A percentile compares a stretch with the other conserved stretches of the same genome.
phyloP scores from a whole-genome alignment of 2,329 filamentous ascomycete genomes.

The Diaporthe eres region DNA sequence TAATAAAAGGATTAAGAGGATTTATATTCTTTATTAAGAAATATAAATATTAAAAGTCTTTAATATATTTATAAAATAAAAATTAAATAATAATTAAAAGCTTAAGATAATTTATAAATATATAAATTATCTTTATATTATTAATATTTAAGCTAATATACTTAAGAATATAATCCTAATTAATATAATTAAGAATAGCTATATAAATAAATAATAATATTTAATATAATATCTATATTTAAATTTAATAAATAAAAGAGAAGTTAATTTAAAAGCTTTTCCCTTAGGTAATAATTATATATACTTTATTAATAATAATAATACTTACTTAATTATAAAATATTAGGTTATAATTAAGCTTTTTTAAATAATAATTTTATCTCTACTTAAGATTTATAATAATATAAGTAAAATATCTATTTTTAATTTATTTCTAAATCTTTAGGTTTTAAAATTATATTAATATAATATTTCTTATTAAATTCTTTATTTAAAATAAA shows the following conservation, averaged over 20 bases:
- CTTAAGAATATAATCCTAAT: no score
- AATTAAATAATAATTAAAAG: no score
- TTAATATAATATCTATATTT: no score
- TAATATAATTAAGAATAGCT: no score
- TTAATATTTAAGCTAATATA: no score
- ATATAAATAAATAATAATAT: no score
- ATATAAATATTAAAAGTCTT: no score
- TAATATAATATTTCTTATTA: neutral
- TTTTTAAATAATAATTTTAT: neutral
- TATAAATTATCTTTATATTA: no score
- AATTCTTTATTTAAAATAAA: neutral
- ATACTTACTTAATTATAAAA: neutral
- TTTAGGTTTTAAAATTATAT: neutral
- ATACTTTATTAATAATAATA: neutral
- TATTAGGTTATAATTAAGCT: neutral
- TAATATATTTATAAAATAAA: no score
- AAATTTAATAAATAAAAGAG: neutral
- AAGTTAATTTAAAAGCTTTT: neutral
- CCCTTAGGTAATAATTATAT: neutral
- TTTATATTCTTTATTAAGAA: no score
- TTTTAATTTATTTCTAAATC: neutral
- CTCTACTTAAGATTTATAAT: neutral
- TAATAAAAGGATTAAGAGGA: neutral
- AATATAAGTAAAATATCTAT: neutral
- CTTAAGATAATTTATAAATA: no score